Percentiles rank a stretch among this genome's conserved stretches.
Conservation (phyloP, 164 flowering plant genomes). For the Umbilicus rupestris region DNA sequence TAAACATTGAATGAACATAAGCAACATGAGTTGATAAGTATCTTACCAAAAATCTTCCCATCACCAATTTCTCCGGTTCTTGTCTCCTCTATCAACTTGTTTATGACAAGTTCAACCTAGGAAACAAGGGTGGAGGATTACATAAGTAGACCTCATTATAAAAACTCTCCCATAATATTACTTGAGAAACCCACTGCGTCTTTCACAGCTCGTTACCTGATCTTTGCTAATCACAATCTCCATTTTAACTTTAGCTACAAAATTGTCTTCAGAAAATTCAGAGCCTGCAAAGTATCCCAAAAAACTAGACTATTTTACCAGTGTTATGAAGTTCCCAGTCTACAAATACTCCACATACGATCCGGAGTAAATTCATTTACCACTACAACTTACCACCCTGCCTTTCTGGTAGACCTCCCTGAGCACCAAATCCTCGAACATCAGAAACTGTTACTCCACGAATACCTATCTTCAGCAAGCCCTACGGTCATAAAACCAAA, state of each 20-base stretch:
- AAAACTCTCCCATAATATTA: not conserved
- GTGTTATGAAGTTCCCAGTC: not conserved
- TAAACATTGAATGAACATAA: not conserved
- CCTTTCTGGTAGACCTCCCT: slow-evolving; percentile 85
- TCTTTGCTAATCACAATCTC: slow-evolving; percentile 83
- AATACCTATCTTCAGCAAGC: slow-evolving; percentile 77
- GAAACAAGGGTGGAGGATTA: not conserved
- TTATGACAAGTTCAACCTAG: slow-evolving; percentile 85
- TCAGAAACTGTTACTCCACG: slow-evolving; percentile 95
- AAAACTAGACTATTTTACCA: not conserved
- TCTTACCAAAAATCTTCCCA: slow-evolving; percentile 87
- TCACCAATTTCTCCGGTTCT: slow-evolving; percentile 97
- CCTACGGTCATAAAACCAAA: slow-evolving; percentile 31
- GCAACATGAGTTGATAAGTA: not conserved
- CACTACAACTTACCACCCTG: slow-evolving; percentile 57
- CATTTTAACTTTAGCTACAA: slow-evolving; percentile 81
- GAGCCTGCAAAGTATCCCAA: slow-evolving; percentile 39
- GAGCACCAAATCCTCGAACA: slow-evolving; percentile 89
- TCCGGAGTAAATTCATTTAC: not conserved
- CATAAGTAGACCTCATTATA: not conserved
- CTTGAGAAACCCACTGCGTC: not conserved
- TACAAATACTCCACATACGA: not conserved
- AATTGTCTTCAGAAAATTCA: slow-evolving; percentile 87
- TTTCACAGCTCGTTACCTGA: slow-evolving; percentile 37
- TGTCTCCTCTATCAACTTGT: slow-evolving; percentile 66